A percentile compares a stretch with the other conserved stretches of the same genome.
phyloP scores from a whole-genome alignment of 2,329 filamentous ascomycete genomes.

The Fulvia fulva region DNA sequence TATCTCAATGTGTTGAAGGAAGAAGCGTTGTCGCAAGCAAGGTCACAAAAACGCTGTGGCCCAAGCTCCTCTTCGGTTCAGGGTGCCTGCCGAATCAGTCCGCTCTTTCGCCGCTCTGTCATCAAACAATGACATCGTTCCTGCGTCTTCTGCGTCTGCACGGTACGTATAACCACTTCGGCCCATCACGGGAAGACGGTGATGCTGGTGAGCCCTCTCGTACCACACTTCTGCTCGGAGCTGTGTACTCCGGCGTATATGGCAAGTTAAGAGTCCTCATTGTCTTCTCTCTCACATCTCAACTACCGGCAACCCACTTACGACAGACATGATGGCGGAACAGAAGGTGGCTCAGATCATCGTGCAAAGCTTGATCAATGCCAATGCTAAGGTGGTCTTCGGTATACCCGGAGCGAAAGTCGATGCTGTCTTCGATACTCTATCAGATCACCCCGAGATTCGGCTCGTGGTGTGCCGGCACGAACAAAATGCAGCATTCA shows the following conservation, averaged over 20 bases:
- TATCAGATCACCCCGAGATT: conserved; percentile 47
- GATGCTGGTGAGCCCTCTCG: not conserved
- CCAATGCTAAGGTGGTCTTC: conserved; percentile 46
- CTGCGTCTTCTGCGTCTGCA: not conserved
- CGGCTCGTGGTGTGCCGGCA: conserved; percentile 46
- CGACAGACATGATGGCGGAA: conserved; percentile 16
- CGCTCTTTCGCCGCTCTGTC: not conserved
- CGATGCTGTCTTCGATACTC: conserved; percentile 47
- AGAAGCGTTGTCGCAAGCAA: not conserved
- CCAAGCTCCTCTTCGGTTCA: not conserved
- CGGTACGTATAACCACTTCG: not conserved
- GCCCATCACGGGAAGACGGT: not conserved
- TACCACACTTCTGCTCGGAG: not conserved
- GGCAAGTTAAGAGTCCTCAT: not conserved
- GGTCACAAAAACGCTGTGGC: not conserved
- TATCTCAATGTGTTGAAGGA: not conserved
- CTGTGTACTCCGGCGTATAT: too few relatives aligned
- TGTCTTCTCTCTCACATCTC: not conserved
- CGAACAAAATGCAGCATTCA: conserved; percentile 51
- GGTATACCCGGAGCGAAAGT: conserved; percentile 44
- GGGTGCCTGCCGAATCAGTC: not conserved
- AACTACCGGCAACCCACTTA: not conserved
- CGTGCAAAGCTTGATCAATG: conserved; percentile 36
- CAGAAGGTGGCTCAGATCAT: conserved; percentile 33
- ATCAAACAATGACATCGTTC: not conserved